A percentile compares a stretch with the other conserved stretches of the same genome.
Conservation (phyloP, 768 basidiomycete genomes). For the Amyloporia xantha region DNA sequence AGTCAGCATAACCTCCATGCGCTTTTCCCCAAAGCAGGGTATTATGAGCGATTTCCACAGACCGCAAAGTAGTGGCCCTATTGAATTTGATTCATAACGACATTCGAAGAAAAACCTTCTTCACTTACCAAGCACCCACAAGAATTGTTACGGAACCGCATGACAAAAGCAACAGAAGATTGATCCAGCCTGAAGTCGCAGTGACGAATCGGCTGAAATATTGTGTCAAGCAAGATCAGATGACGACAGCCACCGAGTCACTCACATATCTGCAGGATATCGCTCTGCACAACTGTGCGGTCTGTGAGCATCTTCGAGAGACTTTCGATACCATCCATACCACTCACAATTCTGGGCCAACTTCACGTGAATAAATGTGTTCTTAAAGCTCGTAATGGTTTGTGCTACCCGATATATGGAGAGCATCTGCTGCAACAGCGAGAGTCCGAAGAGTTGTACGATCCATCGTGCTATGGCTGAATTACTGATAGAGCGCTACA, state of each 20-base stretch:
- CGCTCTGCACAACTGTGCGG: constrained; percentile 97
- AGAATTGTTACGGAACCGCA: constrained; percentile 99
- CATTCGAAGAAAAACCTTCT: too few species aligned
- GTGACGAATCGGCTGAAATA: constrained; percentile 87
- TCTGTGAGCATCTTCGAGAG: constrained; percentile 99
- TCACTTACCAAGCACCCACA: constrained; percentile 88
- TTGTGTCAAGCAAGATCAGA: not conserved
- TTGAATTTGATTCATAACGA: too few species aligned
- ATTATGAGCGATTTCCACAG: constrained; percentile 96
- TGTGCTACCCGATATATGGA: constrained; percentile 94
- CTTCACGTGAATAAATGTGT: constrained; percentile 92
- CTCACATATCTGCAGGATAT: constrained; percentile 95
- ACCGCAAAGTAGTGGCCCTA: constrained; percentile 95
- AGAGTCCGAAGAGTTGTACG: constrained; percentile 92
- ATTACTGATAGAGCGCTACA: constrained; percentile 92
- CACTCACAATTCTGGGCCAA: constrained; percentile 98
- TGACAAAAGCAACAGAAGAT: constrained; percentile 89
- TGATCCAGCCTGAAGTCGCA: constrained; percentile 97
- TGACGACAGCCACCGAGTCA: constrained; percentile 7
- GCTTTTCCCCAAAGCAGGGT: constrained; percentile 93
- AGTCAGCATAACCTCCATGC: constrained; percentile 98
- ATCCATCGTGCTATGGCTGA: constrained; percentile 87
- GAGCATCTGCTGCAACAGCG: constrained; percentile 89
- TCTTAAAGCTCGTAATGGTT: constrained; percentile 98
- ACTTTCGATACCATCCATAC: constrained; percentile 78